Base-by-base conservation (phyloP, 1,284 basidiomycete genomes). In the Austroboletus niveus region DNA sequence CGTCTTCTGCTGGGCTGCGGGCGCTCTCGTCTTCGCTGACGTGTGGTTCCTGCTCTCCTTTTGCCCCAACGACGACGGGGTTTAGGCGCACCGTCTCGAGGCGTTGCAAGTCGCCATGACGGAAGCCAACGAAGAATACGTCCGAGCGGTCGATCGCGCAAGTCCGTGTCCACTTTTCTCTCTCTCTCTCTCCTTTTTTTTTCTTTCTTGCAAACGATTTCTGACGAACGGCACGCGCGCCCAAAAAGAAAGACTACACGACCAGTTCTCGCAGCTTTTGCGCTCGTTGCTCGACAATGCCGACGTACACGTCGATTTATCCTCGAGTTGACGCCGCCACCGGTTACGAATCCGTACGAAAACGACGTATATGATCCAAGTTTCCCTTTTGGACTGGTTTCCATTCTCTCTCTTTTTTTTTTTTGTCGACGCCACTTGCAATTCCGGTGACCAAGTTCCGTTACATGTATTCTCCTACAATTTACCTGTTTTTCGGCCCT, bases 121-220 rank as follows among this genome's bases (percentile, higher is more conserved):
- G 14, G 60, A 70, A 8, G 87, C 83, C 0, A 92, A 93, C 60
- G 78, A 76, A 38, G 88, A 92, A 50, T 93, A 93, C 58, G 65
- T 77, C 9, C 71, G 72, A 29, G 88, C 87, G 2, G 78, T 92
- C 5, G 75, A 81, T 57, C 81, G 87, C 57, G 84, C 89, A 1
- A 89, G 89, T 92, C 53, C 62, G 84, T 80, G 15, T 30, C 42
- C 1, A 4, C 35, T 7, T 35, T 17, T 29, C 24, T 29, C 20
- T 42, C 27, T 43, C 29, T 32, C 11, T 39, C 34, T 30, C 35
- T 27, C 10, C 8, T 1, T 8, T 10, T 17, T 10, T 35, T 12
- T 12, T 4, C 22, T 49, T 17, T 56, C 6, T 8, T 29, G 27
- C 7, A 4, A 27, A 27, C 27, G 27, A 27, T 29, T 24, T 24